Evolutionary conservation across 352 stramenopile genomes (phyloP), one percentile per base, ranked within the genome.

Genomic region (Globisporangium radiosum): DNA sequence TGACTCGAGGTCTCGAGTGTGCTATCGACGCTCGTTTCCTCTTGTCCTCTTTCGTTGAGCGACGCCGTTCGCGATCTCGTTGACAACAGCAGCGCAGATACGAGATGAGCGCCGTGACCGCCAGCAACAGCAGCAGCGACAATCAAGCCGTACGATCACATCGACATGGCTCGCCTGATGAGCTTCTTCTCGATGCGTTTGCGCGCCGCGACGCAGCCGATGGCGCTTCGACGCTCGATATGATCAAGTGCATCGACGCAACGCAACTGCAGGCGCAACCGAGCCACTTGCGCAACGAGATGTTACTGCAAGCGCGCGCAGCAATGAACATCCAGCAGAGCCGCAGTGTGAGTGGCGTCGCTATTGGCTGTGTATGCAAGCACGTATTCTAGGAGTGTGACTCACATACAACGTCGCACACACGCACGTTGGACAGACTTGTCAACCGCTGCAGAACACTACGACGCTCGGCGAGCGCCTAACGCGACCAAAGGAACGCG

Each of bases 181-280:
- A 33, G 25, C 25, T 33, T 33, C 25, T 66, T 1, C 59, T 81
- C 33, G 56, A 78, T 47, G 49, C 42, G 37, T 76, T 71, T 55
- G 55, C 58, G 37, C 54, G 51, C 43, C 62, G 62, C 44, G 56
- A 47, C 63, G 68, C 61, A n/a, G 69, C 62, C 52, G 52, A 40
- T n/a, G 52, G 52, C 43, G 59, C 80, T 8, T 90, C 81, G 36
- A 87, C 81, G 33, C 70, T 90, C 52, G 81, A 90, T 36, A 64
- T 90, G 38, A 60, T 90, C 62, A 72, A 78, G 65, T 64, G 69
- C 1, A 57, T 71, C 44, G 45, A 50, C 45, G 14, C 17, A 10
- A 60, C 62, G n/a, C 54, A 56, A 3, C 45, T 47, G 9, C 45
- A 56, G n/a, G 37, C 45, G 52, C 14, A 47, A 44, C 45, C 4